phyloP scores from a whole-genome alignment of 352 stramenopile species.

The Globisporangium iwayamae region DNA sequence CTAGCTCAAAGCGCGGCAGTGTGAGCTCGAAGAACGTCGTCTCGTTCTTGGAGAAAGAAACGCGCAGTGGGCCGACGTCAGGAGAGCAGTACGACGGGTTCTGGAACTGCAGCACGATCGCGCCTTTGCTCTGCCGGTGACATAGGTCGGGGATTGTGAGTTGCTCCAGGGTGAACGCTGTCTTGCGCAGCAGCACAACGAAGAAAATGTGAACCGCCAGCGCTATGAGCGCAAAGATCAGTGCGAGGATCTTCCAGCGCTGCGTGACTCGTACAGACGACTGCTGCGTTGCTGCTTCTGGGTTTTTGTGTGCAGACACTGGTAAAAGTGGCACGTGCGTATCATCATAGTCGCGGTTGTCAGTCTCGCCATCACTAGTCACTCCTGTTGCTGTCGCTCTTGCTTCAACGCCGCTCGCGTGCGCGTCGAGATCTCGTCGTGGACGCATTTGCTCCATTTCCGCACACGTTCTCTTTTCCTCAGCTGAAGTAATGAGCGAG shows the following conservation, averaged over 20 bases:
- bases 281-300: neutral
- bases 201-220: slow-evolving; percentile 62
- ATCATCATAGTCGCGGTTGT: neutral
- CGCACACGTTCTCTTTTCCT: neutral
- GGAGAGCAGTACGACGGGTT: slow-evolving; percentile 82
- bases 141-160: slow-evolving; percentile 74
- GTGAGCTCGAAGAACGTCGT: slow-evolving; percentile 45
- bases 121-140: slow-evolving; percentile 42
- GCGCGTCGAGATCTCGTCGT: neutral
- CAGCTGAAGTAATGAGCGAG: neutral
- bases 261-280: neutral
- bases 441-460: neutral
- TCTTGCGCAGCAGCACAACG: slow-evolving; percentile 59
- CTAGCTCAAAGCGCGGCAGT: slow-evolving; percentile 52
- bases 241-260: slow-evolving; percentile 21
- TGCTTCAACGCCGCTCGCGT: neutral
- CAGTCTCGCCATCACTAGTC: neutral
- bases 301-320: neutral
- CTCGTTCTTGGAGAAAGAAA: slow-evolving; percentile 54
- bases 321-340: neutral
- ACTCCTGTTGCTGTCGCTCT: neutral
- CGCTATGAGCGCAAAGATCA: slow-evolving; percentile 23
- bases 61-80: slow-evolving; percentile 43
- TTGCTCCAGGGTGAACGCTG: slow-evolving; percentile 45
- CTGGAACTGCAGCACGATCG: slow-evolving; percentile 51